Conservation (phyloP, 176 grass and related monocot species). For the Zizania latifolia region DNA sequence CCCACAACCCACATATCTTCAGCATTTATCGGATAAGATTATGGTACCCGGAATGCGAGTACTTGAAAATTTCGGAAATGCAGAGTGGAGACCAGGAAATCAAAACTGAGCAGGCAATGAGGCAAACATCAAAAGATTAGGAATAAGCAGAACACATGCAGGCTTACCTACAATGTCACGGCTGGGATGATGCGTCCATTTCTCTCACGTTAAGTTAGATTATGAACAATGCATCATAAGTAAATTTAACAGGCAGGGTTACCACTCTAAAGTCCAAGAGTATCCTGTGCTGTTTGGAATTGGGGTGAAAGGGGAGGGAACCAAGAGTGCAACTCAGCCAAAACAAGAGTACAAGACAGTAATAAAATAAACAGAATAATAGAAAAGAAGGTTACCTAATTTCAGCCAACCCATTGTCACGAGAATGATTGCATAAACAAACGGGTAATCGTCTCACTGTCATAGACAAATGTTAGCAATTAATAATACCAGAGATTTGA, state of each 20-base stretch:
- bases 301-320: neutral
- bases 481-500: slow-evolving; percentile 7
- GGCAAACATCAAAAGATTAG: neutral
- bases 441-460: neutral
- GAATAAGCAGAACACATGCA: neutral
- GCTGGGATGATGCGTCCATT: no score
- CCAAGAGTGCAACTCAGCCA: neutral
- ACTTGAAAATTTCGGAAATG: neutral
- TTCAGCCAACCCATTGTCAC: neutral
- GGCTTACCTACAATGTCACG: neutral
- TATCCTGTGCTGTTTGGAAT: neutral
- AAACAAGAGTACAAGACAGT: neutral
- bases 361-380: neutral
- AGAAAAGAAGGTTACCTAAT: neutral
- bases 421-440: slow-evolving; percentile 26
- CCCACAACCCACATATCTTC: no score
- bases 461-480: neutral
- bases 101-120: neutral
- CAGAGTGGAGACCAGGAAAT: no score
- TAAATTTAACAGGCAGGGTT: neutral
- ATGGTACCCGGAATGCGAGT: neutral
- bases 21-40: no score
- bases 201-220: neutral
- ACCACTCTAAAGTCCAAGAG: neutral
- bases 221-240: neutral